Evolutionary conservation across 164 flowering plant genomes (phyloP), one percentile per base, ranked within the genome.

Genomic region (Tetrastigma voinierianum): DNA sequence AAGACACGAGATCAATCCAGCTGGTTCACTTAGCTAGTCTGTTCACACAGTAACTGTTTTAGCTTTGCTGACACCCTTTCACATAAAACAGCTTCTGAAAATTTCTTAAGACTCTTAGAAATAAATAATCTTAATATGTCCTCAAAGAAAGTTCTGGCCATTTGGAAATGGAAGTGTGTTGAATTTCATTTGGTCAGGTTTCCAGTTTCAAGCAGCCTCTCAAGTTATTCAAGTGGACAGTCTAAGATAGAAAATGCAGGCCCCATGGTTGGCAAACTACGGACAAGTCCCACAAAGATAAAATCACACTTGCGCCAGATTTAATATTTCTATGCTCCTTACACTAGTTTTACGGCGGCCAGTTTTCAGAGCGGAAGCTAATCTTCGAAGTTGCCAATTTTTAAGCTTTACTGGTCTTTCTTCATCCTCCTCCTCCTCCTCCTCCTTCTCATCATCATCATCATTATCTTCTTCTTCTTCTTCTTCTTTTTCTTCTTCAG

Each of bases 321-420:
- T 32, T 18, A n/a, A n/a, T 21, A n/a, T n/a, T n/a, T 57, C 43
- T 2, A 7, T 2, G 24, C 10, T 55, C 52, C 52, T n/a, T 11
- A 96, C 97, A 66, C 81, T 83, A 17, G 84, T 85, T 83, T 96
- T 93, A 13, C 98, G 90, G 46, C 92, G 88, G 9, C 99, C 99
- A 70, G 68, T 70, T 77, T 89, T 96, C 70, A 96, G 73, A 51
- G 98, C 99, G 64, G 69, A 72, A 56, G 97, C 97, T 74, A 96
- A 68, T 66, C 93, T 81, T 57, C 83, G 70, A 62, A 89, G 85
- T 68, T 96, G 98, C 99, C 97, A 96, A 70, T 68, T 86, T 85
- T 79, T 96, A 17, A 96, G 92, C 71, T 86, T 76, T 61, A 77
- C 62, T 12, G 86, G 90, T 57, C n/a, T 66, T 60, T 83, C 86